A percentile compares a stretch with the other conserved stretches of the same genome.
Evolutionary conservation across 2,329 filamentous ascomycete species (phyloP).

Genomic region (Xylariaceae sp.): DNA sequence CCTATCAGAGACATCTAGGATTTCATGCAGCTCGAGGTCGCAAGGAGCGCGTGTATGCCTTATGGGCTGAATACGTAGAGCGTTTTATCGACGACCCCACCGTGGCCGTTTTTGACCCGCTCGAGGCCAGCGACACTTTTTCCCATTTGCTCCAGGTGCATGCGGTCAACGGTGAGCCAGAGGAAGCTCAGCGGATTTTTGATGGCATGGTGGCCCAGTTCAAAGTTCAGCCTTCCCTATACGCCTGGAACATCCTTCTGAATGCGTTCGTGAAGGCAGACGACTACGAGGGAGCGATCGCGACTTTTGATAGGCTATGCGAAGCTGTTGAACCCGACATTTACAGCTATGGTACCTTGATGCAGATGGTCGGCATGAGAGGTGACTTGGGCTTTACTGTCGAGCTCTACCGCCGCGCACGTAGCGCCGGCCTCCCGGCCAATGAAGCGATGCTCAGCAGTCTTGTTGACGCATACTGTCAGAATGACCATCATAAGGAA

Average conservation of each 20-base stretch:
- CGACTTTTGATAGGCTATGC: constrained; percentile 57
- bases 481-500: constrained; percentile 47
- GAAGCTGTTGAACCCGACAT: constrained; percentile 49
- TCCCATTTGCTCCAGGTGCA: constrained; percentile 65
- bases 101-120: constrained; percentile 30
- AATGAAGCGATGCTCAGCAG: constrained; percentile 55
- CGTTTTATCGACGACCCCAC: constrained; percentile 31
- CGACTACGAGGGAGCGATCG: constrained; percentile 61
- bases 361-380: constrained; percentile 63
- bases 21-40: constrained; percentile 47
- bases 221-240: constrained; percentile 49
- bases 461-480: constrained; percentile 63
- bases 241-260: constrained; percentile 73
- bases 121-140: constrained; percentile 37
- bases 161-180: constrained; percentile 61
- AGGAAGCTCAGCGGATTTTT: constrained; percentile 56
- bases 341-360: constrained; percentile 65
- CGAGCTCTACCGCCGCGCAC: constrained; percentile 59
- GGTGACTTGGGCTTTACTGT: constrained; percentile 69
- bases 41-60: constrained; percentile 38
- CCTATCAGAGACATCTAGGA: constrained; percentile 44
- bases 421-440: constrained; percentile 45
- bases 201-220: constrained; percentile 53
- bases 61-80: constrained; percentile 42
- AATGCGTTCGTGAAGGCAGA: constrained; percentile 61